These are phyloP conservation scores for Glomus cerebriforme DNA, from an alignment of 192 early-diverging fungal genomes.

Conservation along the genomic window DNA sequence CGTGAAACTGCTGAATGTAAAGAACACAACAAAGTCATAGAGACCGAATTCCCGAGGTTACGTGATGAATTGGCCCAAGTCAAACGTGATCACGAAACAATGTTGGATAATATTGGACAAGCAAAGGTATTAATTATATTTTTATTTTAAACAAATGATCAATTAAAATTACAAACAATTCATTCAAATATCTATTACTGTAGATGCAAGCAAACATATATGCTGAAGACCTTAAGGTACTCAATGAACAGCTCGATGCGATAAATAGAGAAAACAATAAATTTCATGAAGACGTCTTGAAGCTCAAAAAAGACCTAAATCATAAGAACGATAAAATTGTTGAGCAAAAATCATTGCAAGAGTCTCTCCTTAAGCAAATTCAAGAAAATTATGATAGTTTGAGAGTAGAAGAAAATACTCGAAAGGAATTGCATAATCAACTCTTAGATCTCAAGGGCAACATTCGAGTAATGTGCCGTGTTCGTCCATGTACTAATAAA, in stretches of 20 bases:
- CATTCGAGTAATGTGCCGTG: conserved; percentile 95
- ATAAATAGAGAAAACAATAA: neutral
- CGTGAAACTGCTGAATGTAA: neutral
- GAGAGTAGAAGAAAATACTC: conserved; percentile 67
- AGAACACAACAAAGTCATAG: neutral
- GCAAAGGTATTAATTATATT: neutral
- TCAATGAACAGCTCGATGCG: neutral
- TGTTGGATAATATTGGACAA: neutral
- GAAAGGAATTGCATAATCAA: conserved; percentile 87
- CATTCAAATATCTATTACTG: neutral
- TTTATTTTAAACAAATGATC: neutral
- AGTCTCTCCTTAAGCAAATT: neutral
- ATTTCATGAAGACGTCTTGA: neutral
- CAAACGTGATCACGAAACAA: neutral
- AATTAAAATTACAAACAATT: neutral
- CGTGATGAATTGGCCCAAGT: neutral
- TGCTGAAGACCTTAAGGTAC: neutral
- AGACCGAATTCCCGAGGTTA: neutral
- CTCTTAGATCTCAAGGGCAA: conserved; percentile 96
- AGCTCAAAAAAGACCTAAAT: neutral
- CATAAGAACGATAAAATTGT: neutral
- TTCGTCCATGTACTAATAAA: conserved; percentile 70
- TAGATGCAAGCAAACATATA: neutral
- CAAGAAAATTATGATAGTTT: neutral
- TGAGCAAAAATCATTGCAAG: neutral